Evolutionary conservation across 305 asterid species (phyloP).

Genomic region (Fraxinus paxiana): DNA sequence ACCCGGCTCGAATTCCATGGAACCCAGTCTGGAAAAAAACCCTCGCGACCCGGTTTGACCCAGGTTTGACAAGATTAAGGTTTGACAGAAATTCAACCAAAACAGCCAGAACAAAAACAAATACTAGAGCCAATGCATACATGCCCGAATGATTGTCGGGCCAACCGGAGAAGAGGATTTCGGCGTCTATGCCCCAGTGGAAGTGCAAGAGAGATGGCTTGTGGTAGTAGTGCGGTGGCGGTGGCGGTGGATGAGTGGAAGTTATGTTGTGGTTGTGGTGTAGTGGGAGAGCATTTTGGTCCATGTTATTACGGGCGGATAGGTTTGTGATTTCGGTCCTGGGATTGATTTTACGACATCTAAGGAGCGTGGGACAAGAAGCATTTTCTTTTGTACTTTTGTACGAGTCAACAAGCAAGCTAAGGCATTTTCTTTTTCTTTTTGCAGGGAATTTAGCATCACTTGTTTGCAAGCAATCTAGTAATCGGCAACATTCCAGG

Average conservation of each 20-base stretch:
- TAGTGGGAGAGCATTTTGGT: constrained; percentile 25
- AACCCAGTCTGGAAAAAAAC: constrained; percentile 53
- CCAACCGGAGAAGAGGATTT: constrained; percentile 60
- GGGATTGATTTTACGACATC: neutral
- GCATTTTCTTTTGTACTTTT: neutral
- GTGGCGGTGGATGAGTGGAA: constrained; percentile 22
- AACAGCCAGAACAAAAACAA: constrained; percentile 39
- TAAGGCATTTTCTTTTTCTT: constrained; percentile 11
- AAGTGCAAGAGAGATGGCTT: constrained; percentile 37
- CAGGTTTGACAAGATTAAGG: constrained; percentile 53
- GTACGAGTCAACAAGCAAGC: neutral
- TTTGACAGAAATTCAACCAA: constrained; percentile 54
- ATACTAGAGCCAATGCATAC: constrained; percentile 56
- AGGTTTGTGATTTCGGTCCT: neutral
- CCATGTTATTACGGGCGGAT: constrained; percentile 26
- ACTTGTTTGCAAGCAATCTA: constrained; percentile 38
- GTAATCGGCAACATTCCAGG: neutral
- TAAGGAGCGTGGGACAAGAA: neutral
- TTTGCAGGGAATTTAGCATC: constrained; percentile 29
- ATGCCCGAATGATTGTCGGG: constrained; percentile 61
- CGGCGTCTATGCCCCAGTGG: constrained; percentile 58
- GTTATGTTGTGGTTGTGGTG: constrained; percentile 37
- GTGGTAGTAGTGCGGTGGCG: constrained; percentile 29
- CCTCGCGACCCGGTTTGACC: constrained; percentile 41
- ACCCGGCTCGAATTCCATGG: constrained; percentile 66